These are phyloP conservation scores for Alternaria gansuensis DNA, from an alignment of 2,329 filamentous ascomycete genomes.

Conservation along the genomic window DNA sequence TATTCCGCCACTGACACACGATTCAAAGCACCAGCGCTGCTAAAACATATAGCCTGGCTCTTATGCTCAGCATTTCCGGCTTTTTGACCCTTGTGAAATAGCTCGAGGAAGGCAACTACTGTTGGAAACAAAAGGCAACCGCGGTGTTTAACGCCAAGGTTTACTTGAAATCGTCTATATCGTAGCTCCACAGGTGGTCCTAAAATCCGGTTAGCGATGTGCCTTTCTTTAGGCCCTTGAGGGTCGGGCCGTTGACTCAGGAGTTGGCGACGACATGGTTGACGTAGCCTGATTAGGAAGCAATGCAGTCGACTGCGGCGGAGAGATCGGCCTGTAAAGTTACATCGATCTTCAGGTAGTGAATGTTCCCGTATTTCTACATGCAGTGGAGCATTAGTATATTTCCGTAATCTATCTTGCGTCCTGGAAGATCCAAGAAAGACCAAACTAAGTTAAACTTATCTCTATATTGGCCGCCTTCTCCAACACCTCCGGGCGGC, in stretches of 20 bases:
- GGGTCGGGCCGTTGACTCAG: conserved; percentile 27
- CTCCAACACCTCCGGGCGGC: conserved; percentile 33
- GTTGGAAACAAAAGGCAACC: conserved; percentile 54
- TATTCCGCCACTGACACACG: conserved; percentile 30
- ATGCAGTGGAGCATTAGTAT: neutral
- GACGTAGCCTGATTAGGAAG: conserved; percentile 28
- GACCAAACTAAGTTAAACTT: neutral
- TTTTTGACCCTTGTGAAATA: conserved; percentile 54
- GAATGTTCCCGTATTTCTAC: conserved; percentile 19
- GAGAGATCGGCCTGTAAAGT: conserved; percentile 31
- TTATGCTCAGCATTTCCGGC: conserved; percentile 17
- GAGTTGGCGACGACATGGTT: conserved; percentile 40
- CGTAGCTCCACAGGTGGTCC: conserved; percentile 18
- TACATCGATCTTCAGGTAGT: conserved; percentile 31
- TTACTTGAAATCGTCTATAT: conserved; percentile 39
- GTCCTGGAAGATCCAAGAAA: neutral
- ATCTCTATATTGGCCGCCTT: conserved; percentile 15
- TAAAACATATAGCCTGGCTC: conserved; percentile 12
- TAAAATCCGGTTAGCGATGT: conserved; percentile 11
- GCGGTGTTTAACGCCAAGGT: conserved; percentile 44
- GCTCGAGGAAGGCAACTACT: conserved; percentile 52
- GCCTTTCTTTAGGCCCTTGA: conserved; percentile 10
- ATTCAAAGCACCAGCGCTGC: conserved; percentile 19
- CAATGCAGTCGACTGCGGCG: conserved; percentile 24
- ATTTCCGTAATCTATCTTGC: no score